phyloP scores from a whole-genome alignment of 306 rosid genomes.

The Glycine latifolia region DNA sequence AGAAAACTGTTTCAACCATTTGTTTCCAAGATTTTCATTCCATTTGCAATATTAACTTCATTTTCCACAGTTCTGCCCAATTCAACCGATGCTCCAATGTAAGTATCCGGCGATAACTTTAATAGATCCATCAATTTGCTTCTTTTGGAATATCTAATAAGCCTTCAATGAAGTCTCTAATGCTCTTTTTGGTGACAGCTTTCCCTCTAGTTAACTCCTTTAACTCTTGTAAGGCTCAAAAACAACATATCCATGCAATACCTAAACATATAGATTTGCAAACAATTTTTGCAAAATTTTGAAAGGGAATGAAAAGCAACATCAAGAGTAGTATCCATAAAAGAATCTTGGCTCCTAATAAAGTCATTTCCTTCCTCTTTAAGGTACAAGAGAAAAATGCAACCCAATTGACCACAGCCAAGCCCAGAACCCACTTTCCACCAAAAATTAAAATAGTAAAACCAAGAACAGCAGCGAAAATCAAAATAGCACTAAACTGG shows the following conservation, averaged over 20 bases:
- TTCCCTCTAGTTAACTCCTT: constrained; percentile 82
- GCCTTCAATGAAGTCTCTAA: constrained; percentile 70
- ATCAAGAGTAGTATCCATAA: constrained; percentile 22
- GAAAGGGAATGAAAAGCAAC: neutral
- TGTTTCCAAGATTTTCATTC: constrained; percentile 35
- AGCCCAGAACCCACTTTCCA: no score
- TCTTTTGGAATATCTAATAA: constrained; percentile 64
- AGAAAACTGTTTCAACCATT: constrained; percentile 12
- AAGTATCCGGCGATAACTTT: no score
- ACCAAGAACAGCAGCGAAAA: constrained; percentile 51
- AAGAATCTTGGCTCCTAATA: constrained; percentile 53
- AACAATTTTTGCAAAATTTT: neutral
- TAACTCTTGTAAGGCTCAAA: constrained; percentile 87
- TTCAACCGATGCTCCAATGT: no score
- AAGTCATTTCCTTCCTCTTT: constrained; percentile 91
- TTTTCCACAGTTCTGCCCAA: no score
- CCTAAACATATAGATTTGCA: constrained; percentile 49
- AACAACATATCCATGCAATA: constrained; percentile 87
- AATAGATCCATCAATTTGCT: constrained; percentile 34
- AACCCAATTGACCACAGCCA: no score
- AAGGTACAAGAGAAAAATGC: constrained; percentile 57
- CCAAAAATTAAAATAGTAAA: neutral
- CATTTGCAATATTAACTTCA: constrained; percentile 36
- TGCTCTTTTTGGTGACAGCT: constrained; percentile 74
- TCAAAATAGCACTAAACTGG: constrained; percentile 60